Evolutionary conservation across 2,329 filamentous ascomycete genomes (phyloP), one percentile per base, ranked within the genome.

Genomic region (Cytospora paraplurivora): DNA sequence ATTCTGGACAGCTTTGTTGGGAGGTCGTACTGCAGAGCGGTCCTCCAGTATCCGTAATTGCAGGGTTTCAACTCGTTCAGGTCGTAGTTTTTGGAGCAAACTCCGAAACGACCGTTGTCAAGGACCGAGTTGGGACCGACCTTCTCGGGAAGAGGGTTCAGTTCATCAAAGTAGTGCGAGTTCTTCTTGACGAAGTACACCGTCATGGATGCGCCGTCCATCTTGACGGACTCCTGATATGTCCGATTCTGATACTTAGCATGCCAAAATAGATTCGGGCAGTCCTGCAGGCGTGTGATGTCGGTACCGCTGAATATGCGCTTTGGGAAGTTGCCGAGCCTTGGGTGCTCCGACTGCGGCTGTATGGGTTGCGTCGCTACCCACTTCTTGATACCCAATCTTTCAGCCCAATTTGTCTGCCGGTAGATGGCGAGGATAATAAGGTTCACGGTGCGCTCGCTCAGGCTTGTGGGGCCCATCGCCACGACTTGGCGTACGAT

Each of bases 181-280:
- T 68, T 52, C 19, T 65, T 60, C 35, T 65, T 56, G 61, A 78
- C 56, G 56, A 75, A 78, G 68, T 78, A 79, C 27, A 73, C 68
- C 0, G 74, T 75, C 72, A 77, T 77, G 13, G 72, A 73, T 0
- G 70, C 67, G 19, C 76, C 77, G 62, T 78, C 77, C 70, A 78
- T 72, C 69, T 79, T 78, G 65, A 72, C 68, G 1, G 73, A 72
- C 60, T 76, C 74, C 56, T 79, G 75, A 64, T 74, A 78, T 7
- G 71, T 56, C 7, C 62, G n/a, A 1, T 51, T 13, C 13, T 37
- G 32, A 57, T 74, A 73, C 44, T 73, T 72, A 2, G 10, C 0
- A 34, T 71, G 71, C 47, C n/a, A 67, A 63, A 74, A 74, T 0
- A 73, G 64, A 58, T 70, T 72, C 1, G 62, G 67, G 62, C 70